A percentile compares a stretch with the other conserved stretches of the same genome.
Conservation (phyloP, 2,329 filamentous ascomycete genomes). For the Plenodomus tracheiphilus region DNA sequence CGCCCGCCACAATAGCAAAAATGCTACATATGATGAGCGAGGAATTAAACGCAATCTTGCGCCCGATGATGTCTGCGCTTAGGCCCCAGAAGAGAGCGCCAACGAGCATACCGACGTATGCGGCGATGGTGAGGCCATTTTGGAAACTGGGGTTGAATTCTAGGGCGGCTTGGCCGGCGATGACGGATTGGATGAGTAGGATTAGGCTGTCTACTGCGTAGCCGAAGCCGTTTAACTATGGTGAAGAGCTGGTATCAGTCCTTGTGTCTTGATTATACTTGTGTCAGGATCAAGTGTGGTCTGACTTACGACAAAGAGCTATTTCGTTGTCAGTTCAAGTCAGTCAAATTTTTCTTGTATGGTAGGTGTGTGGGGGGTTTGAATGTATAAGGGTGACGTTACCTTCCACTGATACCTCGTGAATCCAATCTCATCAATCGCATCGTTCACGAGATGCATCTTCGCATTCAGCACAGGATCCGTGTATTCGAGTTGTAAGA, state of each 20-base stretch:
- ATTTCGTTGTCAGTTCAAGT: too few relatives aligned
- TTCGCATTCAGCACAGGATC: constrained; percentile 67
- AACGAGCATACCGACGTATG: constrained; percentile 61
- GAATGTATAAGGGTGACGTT: not conserved
- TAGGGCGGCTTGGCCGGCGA: constrained; percentile 59
- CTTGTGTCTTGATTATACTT: too few relatives aligned
- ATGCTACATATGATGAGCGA: constrained; percentile 65
- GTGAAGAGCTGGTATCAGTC: too few relatives aligned
- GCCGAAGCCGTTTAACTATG: constrained; percentile 65
- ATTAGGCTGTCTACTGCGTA: constrained; percentile 62
- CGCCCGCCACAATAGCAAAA: constrained; percentile 67
- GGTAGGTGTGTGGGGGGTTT: not conserved
- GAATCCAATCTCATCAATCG: constrained; percentile 42
- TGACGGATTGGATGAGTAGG: constrained; percentile 65
- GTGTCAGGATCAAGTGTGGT: too few relatives aligned
- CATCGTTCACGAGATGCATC: constrained; percentile 70
- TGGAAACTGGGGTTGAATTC: constrained; percentile 62
- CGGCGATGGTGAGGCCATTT: constrained; percentile 64
- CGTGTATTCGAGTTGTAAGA: constrained; percentile 60
- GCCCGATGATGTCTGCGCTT: constrained; percentile 68
- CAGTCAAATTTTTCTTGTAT: too few relatives aligned
- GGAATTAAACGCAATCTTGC: constrained; percentile 69
- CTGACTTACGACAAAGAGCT: too few relatives aligned
- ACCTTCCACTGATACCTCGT: constrained; percentile 58
- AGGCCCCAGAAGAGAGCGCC: constrained; percentile 70